phyloP scores from a whole-genome alignment of 2,329 filamentous ascomycete genomes.

The Sporothrix curviconia region DNA sequence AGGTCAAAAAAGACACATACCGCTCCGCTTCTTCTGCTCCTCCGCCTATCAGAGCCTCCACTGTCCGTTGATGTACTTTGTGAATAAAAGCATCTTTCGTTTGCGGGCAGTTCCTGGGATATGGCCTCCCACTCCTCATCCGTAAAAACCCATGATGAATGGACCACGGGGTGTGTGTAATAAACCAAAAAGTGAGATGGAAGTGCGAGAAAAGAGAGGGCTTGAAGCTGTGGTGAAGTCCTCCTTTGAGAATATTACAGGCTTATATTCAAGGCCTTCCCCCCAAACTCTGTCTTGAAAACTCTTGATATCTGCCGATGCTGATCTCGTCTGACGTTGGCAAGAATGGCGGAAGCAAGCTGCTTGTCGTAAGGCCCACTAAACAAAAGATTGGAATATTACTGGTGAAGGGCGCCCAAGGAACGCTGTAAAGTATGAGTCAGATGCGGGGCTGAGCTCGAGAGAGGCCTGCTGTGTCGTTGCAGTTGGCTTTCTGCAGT shows the following conservation, averaged over 20 bases:
- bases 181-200: no score
- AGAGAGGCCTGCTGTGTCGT: no score
- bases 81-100: slow-evolving; percentile 72
- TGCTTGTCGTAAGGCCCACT: no score
- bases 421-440: background rate
- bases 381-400: no score
- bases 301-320: no score
- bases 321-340: background rate
- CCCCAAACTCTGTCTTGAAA: background rate
- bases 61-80: slow-evolving; percentile 73
- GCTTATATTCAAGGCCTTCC: no score
- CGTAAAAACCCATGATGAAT: slow-evolving; percentile 14
- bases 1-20: no score
- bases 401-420: background rate
- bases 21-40: slow-evolving; percentile 77
- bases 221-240: no score
- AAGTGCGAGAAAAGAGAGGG: no score
- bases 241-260: no score
- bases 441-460: background rate
- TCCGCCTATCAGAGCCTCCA: slow-evolving; percentile 67
- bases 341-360: background rate
- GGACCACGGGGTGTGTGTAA: background rate
- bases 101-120: slow-evolving; percentile 47
- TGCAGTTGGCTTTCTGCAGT: no score
- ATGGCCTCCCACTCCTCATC: slow-evolving; percentile 56